phyloP scores from a whole-genome alignment of 1,284 basidiomycete genomes.

The Neonothopanus nambi region DNA sequence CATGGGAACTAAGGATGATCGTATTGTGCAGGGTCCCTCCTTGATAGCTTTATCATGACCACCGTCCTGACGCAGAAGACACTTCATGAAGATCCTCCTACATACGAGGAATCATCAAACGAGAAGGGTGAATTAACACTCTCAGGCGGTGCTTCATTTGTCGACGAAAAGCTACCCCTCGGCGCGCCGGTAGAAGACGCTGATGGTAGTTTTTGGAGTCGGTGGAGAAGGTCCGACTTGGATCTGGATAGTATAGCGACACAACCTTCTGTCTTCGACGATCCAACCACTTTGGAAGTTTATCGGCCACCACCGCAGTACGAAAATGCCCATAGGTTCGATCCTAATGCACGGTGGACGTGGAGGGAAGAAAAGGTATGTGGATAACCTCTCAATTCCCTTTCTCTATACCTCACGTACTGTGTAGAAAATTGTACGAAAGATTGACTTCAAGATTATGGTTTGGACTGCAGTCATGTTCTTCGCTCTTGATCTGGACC shows the following conservation, averaged over 20 bases:
- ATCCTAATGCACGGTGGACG: conserved; percentile 70
- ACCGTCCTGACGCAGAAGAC: conserved; percentile 18
- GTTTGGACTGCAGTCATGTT: conserved; percentile 68
- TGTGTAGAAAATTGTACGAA: conserved; percentile 52
- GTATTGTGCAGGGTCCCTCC: neutral
- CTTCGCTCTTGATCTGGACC: conserved; percentile 60
- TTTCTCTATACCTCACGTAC: conserved; percentile 1
- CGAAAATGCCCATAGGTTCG: conserved; percentile 66
- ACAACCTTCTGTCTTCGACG: conserved; percentile 61
- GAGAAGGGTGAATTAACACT: conserved; percentile 23
- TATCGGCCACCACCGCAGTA: conserved; percentile 58
- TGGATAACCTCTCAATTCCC: conserved; percentile 2
- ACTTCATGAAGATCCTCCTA: neutral
- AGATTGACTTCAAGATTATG: conserved; percentile 65
- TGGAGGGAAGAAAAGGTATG: conserved; percentile 64
- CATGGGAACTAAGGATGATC: neutral
- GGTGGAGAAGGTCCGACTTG: conserved; percentile 21
- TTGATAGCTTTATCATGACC: conserved; percentile 21
- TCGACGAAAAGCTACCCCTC: conserved; percentile 31
- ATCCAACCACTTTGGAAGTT: conserved; percentile 49
- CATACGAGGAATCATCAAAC: neutral
- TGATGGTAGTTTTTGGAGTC: conserved; percentile 25
- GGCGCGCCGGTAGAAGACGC: conserved; percentile 25
- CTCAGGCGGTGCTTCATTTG: conserved; percentile 10
- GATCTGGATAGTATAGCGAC: conserved; percentile 56